Conservation (phyloP, 2,329 filamentous ascomycete species). For the Teratosphaeria zuluensis region DNA sequence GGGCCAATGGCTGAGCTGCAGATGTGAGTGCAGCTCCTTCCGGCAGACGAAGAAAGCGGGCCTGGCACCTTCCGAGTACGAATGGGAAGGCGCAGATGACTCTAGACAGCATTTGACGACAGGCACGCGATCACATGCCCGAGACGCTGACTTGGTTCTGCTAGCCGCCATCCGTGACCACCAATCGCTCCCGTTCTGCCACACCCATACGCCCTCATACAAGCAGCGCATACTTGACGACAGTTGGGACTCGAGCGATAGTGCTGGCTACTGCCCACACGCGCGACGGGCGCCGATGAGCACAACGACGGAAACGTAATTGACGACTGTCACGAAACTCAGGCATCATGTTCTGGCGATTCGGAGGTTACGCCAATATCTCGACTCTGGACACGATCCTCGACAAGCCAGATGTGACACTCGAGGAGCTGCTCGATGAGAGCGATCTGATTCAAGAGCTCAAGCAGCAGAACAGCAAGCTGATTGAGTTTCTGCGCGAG, state of each 20-base stretch:
- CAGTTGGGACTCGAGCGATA: not conserved
- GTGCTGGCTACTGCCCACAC: not conserved
- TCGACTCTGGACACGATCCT: slow-evolving; percentile 94
- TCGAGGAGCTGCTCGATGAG: slow-evolving; percentile 94
- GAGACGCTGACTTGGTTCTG: not conserved
- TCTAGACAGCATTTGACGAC: not conserved
- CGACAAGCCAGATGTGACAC: slow-evolving; percentile 85
- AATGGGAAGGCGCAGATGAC: not conserved
- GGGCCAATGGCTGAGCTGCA: not conserved
- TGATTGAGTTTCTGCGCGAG: slow-evolving; percentile 90
- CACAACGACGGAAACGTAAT: not conserved
- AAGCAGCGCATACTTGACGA: not conserved
- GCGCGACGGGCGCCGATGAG: not conserved
- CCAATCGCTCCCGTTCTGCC: not conserved
- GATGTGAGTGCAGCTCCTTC: not conserved
- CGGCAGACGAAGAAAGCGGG: not conserved
- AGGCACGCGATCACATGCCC: not conserved
- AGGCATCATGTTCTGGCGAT: slow-evolving; percentile 95
- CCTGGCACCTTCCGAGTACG: not conserved
- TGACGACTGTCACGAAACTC: not conserved
- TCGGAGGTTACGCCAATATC: slow-evolving; percentile 96
- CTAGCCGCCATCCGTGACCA: not conserved
- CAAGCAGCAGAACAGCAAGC: slow-evolving; percentile 95
- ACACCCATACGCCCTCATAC: not conserved
- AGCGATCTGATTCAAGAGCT: slow-evolving; percentile 93